phyloP scores from a whole-genome alignment of 2,329 filamentous ascomycete species.

The Claviceps purpurea region DNA sequence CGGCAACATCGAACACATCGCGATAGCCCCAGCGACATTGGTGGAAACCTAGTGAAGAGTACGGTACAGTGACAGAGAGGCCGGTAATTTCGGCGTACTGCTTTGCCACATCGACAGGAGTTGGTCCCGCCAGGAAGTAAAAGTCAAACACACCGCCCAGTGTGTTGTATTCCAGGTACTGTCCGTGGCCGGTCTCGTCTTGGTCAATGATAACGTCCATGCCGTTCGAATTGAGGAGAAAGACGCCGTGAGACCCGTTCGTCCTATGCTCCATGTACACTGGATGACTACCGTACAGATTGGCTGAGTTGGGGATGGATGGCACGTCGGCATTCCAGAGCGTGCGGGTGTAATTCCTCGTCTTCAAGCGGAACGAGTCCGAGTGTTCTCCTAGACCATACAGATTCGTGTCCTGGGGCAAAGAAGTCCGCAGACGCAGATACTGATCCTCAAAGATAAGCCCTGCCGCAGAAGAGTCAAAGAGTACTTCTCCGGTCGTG shows the following conservation, averaged over 20 bases:
- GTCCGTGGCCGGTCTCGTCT: constrained; percentile 36
- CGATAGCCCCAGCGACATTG: constrained; percentile 52
- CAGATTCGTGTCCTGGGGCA: constrained; percentile 53
- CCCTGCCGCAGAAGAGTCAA: constrained; percentile 50
- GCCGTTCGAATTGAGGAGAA: constrained; percentile 58
- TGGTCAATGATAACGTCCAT: constrained; percentile 68
- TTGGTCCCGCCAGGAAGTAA: constrained; percentile 49
- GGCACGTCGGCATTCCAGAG: constrained; percentile 58
- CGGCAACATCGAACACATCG: constrained; percentile 52
- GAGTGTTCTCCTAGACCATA: constrained; percentile 67
- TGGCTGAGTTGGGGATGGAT: constrained; percentile 43
- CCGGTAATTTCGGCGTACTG: constrained; percentile 47
- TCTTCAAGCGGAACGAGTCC: constrained; percentile 51
- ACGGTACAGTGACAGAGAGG: constrained; percentile 47
- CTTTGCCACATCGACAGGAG: constrained; percentile 41
- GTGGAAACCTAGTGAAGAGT: constrained; percentile 49
- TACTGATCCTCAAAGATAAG: constrained; percentile 66
- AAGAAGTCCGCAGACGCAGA: constrained; percentile 50
- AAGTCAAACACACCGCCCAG: constrained; percentile 66
- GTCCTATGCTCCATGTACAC: constrained; percentile 63
- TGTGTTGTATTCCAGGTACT: constrained; percentile 66
- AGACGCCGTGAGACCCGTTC: constrained; percentile 46
- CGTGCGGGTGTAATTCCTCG: constrained; percentile 53
- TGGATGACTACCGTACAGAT: constrained; percentile 62
- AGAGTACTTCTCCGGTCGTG: constrained; percentile 33